phyloP scores from a whole-genome alignment of 768 basidiomycete genomes.

The Xerocomellus amylosporus region DNA sequence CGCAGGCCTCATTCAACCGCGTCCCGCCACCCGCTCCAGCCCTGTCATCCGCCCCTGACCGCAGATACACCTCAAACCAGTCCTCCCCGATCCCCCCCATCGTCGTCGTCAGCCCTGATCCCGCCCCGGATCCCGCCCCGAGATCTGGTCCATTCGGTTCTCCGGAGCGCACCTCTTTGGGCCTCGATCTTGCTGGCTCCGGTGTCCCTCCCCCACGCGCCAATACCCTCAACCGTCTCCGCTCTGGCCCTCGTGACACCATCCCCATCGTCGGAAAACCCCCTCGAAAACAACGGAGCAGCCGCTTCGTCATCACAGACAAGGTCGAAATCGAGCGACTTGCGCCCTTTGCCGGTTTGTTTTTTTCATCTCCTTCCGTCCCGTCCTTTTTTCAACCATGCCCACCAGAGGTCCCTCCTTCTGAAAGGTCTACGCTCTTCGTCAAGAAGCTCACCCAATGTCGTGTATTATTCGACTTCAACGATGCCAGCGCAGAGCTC shows the following conservation, averaged over 20 bases:
- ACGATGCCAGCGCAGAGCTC: constrained; percentile 92
- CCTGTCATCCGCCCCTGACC: constrained; percentile 49
- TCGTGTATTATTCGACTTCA: constrained; percentile 97
- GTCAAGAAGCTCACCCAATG: constrained; percentile 95
- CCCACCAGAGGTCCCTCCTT: constrained; percentile 74
- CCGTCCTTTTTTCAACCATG: not conserved
- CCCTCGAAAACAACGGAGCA: constrained; percentile 95
- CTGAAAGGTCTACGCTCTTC: constrained; percentile 88
- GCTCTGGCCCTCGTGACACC: constrained; percentile 88
- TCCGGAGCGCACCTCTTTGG: constrained; percentile 47
- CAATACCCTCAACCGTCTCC: constrained; percentile 68
- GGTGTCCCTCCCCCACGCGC: constrained; percentile 62
- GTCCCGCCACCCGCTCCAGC: constrained; percentile 42
- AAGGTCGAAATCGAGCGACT: constrained; percentile 95
- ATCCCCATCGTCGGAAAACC: constrained; percentile 96
- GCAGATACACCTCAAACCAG: constrained; percentile 46
- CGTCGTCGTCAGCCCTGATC: constrained; percentile 81
- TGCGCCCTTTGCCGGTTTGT: constrained; percentile 79
- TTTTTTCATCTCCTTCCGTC: constrained; percentile 9
- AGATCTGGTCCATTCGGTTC: constrained; percentile 42
- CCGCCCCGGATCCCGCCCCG: constrained; percentile 45
- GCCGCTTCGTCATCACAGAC: constrained; percentile 93
- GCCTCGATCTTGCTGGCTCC: constrained; percentile 43
- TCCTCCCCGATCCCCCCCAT: constrained; percentile 70
- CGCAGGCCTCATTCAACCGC: constrained; percentile 40